Percentiles rank a stretch among this genome's conserved stretches.
phyloP scores from a whole-genome alignment of 371 early-diverging fungal species.

The Umbelopsis sp. region DNA sequence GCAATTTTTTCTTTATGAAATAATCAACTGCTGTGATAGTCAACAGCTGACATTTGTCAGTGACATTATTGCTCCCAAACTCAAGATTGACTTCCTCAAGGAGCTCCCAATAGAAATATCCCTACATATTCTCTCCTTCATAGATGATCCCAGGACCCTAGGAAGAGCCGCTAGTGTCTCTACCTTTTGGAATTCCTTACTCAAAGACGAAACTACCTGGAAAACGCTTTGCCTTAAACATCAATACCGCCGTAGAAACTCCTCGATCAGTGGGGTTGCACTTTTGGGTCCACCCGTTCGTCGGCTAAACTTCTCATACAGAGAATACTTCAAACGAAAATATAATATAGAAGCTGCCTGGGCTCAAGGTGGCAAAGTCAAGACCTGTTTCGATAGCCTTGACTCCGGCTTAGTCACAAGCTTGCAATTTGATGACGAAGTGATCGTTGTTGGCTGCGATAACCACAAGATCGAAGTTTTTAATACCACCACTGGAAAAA shows the following conservation, averaged over 20 bases:
- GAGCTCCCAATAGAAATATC: slow-evolving; percentile 72
- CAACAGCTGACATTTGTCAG: slow-evolving; percentile 52
- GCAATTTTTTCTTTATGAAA: slow-evolving; percentile 33
- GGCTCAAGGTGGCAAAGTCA: slow-evolving; percentile 62
- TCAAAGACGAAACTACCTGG: slow-evolving; percentile 57
- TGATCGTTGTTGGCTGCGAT: slow-evolving; percentile 78
- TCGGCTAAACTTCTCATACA: slow-evolving; percentile 59
- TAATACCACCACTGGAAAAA: slow-evolving; percentile 60
- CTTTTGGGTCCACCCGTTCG: slow-evolving; percentile 49
- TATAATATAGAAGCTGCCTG: slow-evolving; percentile 71
- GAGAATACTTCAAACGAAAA: slow-evolving; percentile 66
- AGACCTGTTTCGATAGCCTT: slow-evolving; percentile 65
- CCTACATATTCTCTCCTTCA: slow-evolving; percentile 66
- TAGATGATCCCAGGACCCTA: slow-evolving; percentile 67
- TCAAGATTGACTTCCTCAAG: slow-evolving; percentile 75
- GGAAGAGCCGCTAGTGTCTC: slow-evolving; percentile 70
- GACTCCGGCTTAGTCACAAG: slow-evolving; percentile 75
- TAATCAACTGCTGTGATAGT: slow-evolving; percentile 48
- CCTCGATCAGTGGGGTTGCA: slow-evolving; percentile 27
- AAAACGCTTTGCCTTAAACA: slow-evolving; percentile 41
- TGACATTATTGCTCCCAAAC: slow-evolving; percentile 53
- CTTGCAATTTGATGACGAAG: slow-evolving; percentile 77
- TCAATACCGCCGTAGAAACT: slow-evolving; percentile 24
- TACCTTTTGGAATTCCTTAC: slow-evolving; percentile 66
- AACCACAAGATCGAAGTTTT: slow-evolving; percentile 76